These are phyloP conservation scores for Penicillium fimorum DNA, from an alignment of 495 filamentous ascomycete species.

Conservation along the genomic window DNA sequence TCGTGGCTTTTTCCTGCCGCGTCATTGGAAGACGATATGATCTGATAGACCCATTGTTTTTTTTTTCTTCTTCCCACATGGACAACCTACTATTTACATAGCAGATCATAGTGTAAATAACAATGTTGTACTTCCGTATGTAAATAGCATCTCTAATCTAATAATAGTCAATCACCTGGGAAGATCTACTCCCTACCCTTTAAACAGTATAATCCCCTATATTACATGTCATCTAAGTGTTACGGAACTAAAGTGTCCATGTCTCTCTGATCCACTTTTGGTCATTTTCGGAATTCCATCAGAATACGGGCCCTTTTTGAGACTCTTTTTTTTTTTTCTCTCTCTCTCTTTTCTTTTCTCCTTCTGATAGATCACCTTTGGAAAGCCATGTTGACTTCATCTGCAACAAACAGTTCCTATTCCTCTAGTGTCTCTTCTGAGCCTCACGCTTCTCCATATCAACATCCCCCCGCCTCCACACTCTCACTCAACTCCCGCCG, in stretches of 20 bases:
- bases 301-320: constrained; percentile 11
- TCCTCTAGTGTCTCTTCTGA: constrained; percentile 33
- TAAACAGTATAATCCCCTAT: constrained; percentile 1
- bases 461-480: constrained; percentile 28
- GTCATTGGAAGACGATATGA: constrained; percentile 8
- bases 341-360: constrained; percentile 13
- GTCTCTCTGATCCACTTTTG: constrained; percentile 34
- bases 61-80: not conserved
- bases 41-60: not conserved
- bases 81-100: too few relatives aligned
- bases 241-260: constrained; percentile 26
- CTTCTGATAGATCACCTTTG: not conserved
- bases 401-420: constrained; percentile 28
- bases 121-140: too few relatives aligned
- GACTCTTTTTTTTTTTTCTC: constrained; percentile 16
- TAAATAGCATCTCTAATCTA: too few relatives aligned
- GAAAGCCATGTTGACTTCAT: constrained; percentile 29
- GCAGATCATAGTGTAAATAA: too few relatives aligned
- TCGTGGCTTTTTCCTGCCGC: constrained; percentile 10
- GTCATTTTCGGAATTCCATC: constrained; percentile 24
- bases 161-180: not conserved
- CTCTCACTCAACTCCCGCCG: constrained; percentile 31
- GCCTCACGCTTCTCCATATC: constrained; percentile 29
- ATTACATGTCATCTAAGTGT: constrained; percentile 35
- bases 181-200: too few relatives aligned